A percentile compares a stretch with the other conserved stretches of the same genome.
These are phyloP conservation scores for Comarum palustre DNA, from an alignment of 306 rosid genomes.

Conservation along the genomic window DNA sequence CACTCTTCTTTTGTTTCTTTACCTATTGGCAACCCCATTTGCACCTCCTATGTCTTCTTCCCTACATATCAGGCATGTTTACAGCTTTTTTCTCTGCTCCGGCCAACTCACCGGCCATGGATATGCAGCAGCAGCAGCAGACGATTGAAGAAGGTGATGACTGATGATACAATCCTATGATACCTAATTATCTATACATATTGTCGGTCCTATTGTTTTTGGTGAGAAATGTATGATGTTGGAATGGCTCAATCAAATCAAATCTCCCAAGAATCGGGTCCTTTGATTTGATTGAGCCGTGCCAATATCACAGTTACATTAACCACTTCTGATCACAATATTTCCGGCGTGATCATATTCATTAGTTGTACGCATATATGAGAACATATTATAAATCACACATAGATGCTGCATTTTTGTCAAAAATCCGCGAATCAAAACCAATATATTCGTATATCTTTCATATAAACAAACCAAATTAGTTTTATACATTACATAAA, in stretches of 20 bases:
- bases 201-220: neutral
- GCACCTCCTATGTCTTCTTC: neutral
- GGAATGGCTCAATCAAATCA: conserved; percentile 79
- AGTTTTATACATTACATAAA: neutral
- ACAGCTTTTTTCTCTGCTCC: neutral
- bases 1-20: conserved; percentile 21
- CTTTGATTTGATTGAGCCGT: conserved; percentile 84
- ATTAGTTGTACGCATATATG: neutral
- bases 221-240: conserved; percentile 41
- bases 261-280: conserved; percentile 54
- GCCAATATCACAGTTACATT: conserved; percentile 62
- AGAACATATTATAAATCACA: neutral
- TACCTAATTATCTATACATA: neutral
- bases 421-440: neutral
- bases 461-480: neutral
- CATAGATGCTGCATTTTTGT: neutral
- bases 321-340: neutral
- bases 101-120: neutral
- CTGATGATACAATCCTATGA: neutral
- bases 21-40: conserved; percentile 1
- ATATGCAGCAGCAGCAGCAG: neutral
- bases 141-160: conserved; percentile 17
- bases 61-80: neutral
- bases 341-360: neutral
- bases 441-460: neutral